Conservation (phyloP, 1,284 basidiomycete genomes). For the Microbotryum intermedium region DNA sequence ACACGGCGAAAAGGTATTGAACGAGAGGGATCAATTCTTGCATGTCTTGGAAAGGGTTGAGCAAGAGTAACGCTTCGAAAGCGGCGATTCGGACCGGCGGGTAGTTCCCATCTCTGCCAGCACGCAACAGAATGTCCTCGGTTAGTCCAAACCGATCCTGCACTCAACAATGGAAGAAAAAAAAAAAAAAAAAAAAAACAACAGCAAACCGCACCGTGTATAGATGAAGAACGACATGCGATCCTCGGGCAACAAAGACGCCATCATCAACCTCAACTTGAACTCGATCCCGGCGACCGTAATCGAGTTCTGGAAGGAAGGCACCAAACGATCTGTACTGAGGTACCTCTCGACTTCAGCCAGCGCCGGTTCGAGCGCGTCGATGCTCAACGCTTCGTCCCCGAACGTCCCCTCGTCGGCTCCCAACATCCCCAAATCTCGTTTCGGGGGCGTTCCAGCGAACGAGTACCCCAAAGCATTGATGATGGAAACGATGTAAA, state of each 20-base stretch:
- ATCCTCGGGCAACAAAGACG: constrained; percentile 72
- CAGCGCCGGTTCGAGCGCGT: constrained; percentile 60
- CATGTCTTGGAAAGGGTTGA: constrained; percentile 52
- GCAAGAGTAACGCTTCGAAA: constrained; percentile 85
- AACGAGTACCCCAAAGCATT: constrained; percentile 69
- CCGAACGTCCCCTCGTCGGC: constrained; percentile 44
- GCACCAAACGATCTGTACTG: constrained; percentile 88
- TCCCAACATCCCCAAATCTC: constrained; percentile 34
- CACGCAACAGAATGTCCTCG: constrained; percentile 5
- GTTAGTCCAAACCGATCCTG: background rate
- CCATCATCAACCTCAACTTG: constrained; percentile 67
- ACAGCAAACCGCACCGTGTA: constrained; percentile 56
- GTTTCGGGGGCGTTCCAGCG: constrained; percentile 44
- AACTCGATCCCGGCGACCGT: constrained; percentile 86
- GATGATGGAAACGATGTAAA: constrained; percentile 81
- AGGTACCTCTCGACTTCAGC: constrained; percentile 82
- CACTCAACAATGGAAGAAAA: background rate
- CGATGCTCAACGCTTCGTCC: constrained; percentile 52
- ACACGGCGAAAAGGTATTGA: constrained; percentile 81
- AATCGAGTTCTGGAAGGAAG: constrained; percentile 88
- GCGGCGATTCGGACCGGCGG: constrained; percentile 83
- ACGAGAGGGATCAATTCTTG: constrained; percentile 56
- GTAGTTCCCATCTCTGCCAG: constrained; percentile 76
- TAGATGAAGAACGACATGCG: constrained; percentile 74
- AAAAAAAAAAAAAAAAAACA: constrained; percentile 15